Conservation (phyloP, 164 flowering plant species). For the Aristolochia contorta region DNA sequence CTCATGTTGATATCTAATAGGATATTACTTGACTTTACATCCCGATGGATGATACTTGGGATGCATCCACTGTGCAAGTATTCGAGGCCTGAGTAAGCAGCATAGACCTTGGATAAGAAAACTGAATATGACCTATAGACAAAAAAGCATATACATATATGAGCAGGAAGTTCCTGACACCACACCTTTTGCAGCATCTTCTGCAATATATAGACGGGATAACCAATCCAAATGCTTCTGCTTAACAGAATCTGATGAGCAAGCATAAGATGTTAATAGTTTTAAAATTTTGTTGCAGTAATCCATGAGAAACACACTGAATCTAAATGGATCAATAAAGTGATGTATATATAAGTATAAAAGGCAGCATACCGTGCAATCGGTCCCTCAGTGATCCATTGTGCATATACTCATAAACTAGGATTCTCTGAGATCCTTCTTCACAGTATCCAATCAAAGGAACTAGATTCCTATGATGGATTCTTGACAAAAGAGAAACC, state of each 20-base stretch:
- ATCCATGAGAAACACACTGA: neutral
- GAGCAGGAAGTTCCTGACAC: neutral
- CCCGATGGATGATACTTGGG: conserved; percentile 92
- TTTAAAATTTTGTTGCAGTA: neutral
- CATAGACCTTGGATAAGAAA: too few relatives aligned
- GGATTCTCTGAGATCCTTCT: conserved; percentile 58
- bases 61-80: conserved; percentile 95
- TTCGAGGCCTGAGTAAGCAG: conserved; percentile 56
- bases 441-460: conserved; percentile 87
- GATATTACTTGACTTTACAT: conserved; percentile 93
- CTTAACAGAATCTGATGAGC: conserved; percentile 40
- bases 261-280: conserved; percentile 14
- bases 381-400: conserved; percentile 84
- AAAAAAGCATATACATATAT: neutral
- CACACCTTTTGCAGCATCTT: conserved; percentile 95
- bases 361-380: conserved; percentile 46
- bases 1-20: conserved; percentile 88
- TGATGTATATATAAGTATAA: neutral
- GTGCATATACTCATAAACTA: conserved; percentile 98
- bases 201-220: conserved; percentile 71
- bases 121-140: neutral
- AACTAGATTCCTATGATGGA: conserved; percentile 94
- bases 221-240: conserved; percentile 72
- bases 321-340: neutral
- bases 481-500: conserved; percentile 90